Evolutionary conservation across 768 basidiomycete species (phyloP).

Genomic region (Amyloporia xantha): DNA sequence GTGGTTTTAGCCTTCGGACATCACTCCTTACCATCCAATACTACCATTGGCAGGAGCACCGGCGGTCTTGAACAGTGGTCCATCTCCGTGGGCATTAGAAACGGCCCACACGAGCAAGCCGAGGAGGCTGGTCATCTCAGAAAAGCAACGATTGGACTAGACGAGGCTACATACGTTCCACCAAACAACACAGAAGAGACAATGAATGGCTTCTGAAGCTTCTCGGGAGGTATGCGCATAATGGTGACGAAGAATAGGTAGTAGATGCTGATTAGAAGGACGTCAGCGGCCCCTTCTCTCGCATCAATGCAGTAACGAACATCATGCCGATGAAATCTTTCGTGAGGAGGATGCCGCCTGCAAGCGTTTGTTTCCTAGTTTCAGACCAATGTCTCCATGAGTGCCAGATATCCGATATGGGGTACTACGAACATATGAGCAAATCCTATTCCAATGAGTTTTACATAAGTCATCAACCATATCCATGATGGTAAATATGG

Average conservation of each 20-base stretch:
- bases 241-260: slow-evolving; percentile 4
- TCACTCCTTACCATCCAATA: not conserved
- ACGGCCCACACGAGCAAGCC: slow-evolving; percentile 2
- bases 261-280: not conserved
- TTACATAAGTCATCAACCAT: not conserved
- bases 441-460: not conserved
- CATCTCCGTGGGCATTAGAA: not conserved
- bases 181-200: slow-evolving; percentile 1
- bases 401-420: not conserved
- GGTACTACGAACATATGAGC: not conserved
- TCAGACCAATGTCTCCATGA: not conserved
- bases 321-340: slow-evolving; percentile 3
- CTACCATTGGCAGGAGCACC: not conserved
- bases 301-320: not conserved
- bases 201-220: slow-evolving; percentile 1
- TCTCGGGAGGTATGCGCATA: slow-evolving; percentile 5
- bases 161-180: not conserved
- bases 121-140: not conserved
- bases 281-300: not conserved
- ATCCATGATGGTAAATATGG: not conserved
- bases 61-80: not conserved
- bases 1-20: not conserved
- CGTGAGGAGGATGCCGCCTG: not conserved
- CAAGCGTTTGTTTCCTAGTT: slow-evolving; percentile 1
- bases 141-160: no score